Percentiles rank a stretch among this genome's conserved stretches.
These are phyloP conservation scores for Trichaptum fuscoviolaceum DNA, from an alignment of 768 basidiomycete species.

Conservation along the genomic window DNA sequence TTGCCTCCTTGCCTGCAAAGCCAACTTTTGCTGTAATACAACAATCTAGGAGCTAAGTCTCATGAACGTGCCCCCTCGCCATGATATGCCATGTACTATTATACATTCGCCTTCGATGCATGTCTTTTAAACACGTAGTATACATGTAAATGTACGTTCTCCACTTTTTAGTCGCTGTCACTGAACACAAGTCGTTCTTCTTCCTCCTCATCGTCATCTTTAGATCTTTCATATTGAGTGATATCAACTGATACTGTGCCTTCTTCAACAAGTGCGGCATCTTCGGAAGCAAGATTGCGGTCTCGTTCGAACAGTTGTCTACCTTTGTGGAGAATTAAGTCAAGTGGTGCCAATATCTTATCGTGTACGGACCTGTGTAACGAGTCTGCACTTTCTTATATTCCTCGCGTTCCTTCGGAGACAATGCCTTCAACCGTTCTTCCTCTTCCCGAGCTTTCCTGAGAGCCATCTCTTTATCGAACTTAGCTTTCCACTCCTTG, in stretches of 20 bases:
- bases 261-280: slow-evolving; percentile 79
- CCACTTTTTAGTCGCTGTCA: slow-evolving; percentile 67
- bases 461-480: slow-evolving; percentile 60
- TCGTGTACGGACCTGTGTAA: slow-evolving; percentile 54
- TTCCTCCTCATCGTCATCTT: slow-evolving; percentile 43
- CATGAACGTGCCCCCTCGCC: background rate
- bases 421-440: slow-evolving; percentile 62
- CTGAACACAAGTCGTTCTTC: slow-evolving; percentile 68
- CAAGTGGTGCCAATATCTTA: slow-evolving; percentile 7
- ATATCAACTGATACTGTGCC: slow-evolving; percentile 83
- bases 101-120: background rate
- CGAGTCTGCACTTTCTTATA: slow-evolving; percentile 58
- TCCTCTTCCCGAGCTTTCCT: slow-evolving; percentile 71
- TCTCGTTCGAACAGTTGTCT: slow-evolving; percentile 90
- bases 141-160: slow-evolving; percentile 6
- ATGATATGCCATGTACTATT: background rate
- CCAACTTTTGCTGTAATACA: background rate
- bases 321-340: slow-evolving; percentile 41
- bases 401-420: slow-evolving; percentile 84
- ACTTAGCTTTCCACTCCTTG: slow-evolving; percentile 71
- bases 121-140: background rate
- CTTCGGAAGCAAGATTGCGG: slow-evolving; percentile 61
- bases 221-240: slow-evolving; percentile 78
- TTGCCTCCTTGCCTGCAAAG: background rate
- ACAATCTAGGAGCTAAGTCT: background rate